Conservation (phyloP, 345 rosid species). For the Sonneratia alba region DNA sequence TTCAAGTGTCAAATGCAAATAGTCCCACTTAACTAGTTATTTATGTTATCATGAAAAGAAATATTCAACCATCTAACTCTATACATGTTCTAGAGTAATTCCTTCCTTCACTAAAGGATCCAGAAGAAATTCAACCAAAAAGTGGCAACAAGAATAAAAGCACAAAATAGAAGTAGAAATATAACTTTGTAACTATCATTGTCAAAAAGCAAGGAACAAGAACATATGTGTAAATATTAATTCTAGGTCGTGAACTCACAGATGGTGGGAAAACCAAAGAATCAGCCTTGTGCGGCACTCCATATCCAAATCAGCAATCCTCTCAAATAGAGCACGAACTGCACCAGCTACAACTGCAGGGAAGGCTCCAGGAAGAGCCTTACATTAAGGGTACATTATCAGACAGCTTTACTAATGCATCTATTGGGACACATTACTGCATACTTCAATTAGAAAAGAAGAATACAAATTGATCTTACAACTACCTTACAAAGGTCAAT, state of each 20-base stretch:
- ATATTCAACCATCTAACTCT: not conserved
- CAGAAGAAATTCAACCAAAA: not conserved
- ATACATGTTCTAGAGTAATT: not conserved
- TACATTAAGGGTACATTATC: slow-evolving; percentile 12
- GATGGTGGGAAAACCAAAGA: slow-evolving; percentile 98
- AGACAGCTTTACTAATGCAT: not conserved
- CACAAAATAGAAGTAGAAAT: too few relatives aligned
- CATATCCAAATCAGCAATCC: slow-evolving; percentile 85
- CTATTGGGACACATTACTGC: not conserved
- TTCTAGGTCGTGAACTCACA: slow-evolving; percentile 42
- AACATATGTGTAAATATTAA: not conserved
- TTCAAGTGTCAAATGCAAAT: not conserved
- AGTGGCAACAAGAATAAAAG: too few relatives aligned
- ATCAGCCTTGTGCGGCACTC: slow-evolving; percentile 85
- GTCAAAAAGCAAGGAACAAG: not conserved
- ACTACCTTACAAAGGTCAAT: slow-evolving; percentile 98
- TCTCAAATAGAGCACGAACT: slow-evolving; percentile 94
- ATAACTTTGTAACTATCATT: too few relatives aligned
- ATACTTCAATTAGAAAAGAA: not conserved
- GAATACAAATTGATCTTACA: not conserved
- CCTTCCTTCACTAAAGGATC: not conserved
- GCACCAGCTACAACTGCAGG: slow-evolving; percentile 99
- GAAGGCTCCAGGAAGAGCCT: slow-evolving; percentile 99
- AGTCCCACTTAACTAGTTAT: not conserved
- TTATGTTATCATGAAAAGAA: not conserved